Percentiles rank a stretch among this genome's conserved stretches.
Evolutionary conservation across 441 rosid genomes (phyloP).

Genomic region (Adansonia gregorii): DNA sequence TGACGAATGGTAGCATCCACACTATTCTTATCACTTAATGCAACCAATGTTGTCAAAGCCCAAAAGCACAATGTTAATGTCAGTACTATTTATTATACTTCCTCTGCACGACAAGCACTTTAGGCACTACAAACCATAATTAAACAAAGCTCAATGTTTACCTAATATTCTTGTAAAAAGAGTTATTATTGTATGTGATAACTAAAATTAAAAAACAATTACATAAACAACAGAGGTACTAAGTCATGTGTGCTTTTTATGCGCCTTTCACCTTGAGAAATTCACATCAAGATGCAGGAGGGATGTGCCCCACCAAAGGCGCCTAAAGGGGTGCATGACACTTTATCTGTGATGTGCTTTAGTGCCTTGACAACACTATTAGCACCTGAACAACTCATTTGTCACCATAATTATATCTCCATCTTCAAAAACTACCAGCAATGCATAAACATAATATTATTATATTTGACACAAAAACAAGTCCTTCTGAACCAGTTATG

Average conservation of each 20-base stretch:
- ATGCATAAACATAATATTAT: neutral
- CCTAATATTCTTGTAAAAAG: neutral
- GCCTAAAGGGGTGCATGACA: neutral
- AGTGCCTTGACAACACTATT: slow-evolving; percentile 19
- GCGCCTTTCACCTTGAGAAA: neutral
- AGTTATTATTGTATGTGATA: slow-evolving; percentile 10
- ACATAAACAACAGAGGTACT: no score
- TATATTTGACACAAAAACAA: slow-evolving; percentile 1
- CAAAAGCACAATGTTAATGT: neutral
- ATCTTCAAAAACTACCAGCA: neutral
- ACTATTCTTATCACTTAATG: slow-evolving; percentile 8
- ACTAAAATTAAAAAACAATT: neutral
- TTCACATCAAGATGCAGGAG: neutral
- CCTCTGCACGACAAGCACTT: neutral
- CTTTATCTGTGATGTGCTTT: slow-evolving; percentile 5
- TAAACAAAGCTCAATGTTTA: neutral
- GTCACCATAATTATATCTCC: neutral
- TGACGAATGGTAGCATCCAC: neutral
- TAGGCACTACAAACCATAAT: neutral
- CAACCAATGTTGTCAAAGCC: neutral
- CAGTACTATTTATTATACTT: neutral
- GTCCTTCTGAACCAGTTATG: neutral
- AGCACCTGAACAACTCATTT: neutral
- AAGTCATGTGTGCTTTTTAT: neutral
- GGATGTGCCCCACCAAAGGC: neutral